phyloP scores from a whole-genome alignment of 345 rosid genomes.

The Populus simonii region DNA sequence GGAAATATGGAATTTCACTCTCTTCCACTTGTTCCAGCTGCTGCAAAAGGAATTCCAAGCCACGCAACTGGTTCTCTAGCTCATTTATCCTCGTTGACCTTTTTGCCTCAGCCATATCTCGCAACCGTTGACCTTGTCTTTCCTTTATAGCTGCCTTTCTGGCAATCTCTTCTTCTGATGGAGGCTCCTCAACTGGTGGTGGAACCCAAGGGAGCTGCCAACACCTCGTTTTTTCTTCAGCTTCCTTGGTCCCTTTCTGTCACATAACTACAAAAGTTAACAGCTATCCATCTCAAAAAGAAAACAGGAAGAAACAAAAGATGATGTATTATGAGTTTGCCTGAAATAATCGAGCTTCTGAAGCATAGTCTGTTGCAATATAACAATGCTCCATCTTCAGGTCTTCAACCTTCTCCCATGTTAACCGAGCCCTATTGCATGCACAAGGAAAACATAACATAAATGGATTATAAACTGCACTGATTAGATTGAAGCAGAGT shows the following conservation, averaged over 20 bases:
- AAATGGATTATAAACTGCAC: not conserved
- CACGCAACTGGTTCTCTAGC: conserved; percentile 72
- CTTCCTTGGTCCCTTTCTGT: conserved; percentile 84
- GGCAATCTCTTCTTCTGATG: conserved; percentile 96
- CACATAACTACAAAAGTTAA: conserved; percentile 18
- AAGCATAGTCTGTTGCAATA: conserved; percentile 66
- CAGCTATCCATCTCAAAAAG: conserved; percentile 5
- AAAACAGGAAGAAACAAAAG: conserved; percentile 9
- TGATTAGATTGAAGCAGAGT: conserved; percentile 10
- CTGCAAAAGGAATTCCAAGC: conserved; percentile 74
- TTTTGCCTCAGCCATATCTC: conserved; percentile 98
- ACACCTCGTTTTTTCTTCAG: conserved; percentile 77
- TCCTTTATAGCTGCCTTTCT: conserved; percentile 91
- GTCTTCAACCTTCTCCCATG: conserved; percentile 98
- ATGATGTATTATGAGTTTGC: conserved; percentile 24
- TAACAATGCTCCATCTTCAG: conserved; percentile 94
- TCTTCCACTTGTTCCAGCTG: conserved; percentile 77
- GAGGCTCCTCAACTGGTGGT: conserved; percentile 81
- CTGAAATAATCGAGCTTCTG: conserved; percentile 73
- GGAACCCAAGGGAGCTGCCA: conserved; percentile 99
- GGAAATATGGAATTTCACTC: conserved; percentile 60
- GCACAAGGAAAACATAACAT: conserved; percentile 12
- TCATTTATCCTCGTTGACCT: conserved; percentile 78
- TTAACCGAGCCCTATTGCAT: conserved; percentile 58
- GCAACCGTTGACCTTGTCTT: conserved; percentile 88